Evolutionary conservation across 2,329 filamentous ascomycete genomes (phyloP).

Genomic region (Microcera coccophila): DNA sequence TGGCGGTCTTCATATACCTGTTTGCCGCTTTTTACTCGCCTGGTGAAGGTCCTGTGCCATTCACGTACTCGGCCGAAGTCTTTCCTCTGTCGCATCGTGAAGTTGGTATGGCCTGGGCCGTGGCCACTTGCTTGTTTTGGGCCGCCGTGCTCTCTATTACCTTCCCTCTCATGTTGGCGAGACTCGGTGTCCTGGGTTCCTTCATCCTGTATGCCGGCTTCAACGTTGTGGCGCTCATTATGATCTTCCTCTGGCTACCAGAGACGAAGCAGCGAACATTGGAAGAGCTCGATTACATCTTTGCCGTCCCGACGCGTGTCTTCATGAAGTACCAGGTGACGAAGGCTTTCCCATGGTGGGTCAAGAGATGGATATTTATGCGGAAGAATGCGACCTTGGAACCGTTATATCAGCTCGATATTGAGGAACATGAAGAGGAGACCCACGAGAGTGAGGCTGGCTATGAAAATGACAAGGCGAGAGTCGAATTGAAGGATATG

Average conservation of each 20-base stretch:
- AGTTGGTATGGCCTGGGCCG: constrained; percentile 66
- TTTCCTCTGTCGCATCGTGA: constrained; percentile 68
- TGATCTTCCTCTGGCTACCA: constrained; percentile 55
- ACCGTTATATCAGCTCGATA: constrained; percentile 42
- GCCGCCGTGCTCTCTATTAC: constrained; percentile 60
- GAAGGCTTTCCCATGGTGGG: constrained; percentile 57
- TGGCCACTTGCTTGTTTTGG: constrained; percentile 62
- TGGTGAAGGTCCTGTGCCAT: constrained; percentile 63
- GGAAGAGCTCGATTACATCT: constrained; percentile 57
- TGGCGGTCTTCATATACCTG: constrained; percentile 55
- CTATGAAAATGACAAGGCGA: constrained; percentile 38
- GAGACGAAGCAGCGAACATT: constrained; percentile 57
- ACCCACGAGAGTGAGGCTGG: constrained; percentile 27
- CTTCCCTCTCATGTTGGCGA: constrained; percentile 53
- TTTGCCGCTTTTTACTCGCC: constrained; percentile 51
- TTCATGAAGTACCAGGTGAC: constrained; percentile 56
- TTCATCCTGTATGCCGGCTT: constrained; percentile 55
- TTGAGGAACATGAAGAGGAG: constrained; percentile 32
- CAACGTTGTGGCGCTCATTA: constrained; percentile 50
- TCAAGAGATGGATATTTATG: constrained; percentile 54
- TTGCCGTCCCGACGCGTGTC: constrained; percentile 55
- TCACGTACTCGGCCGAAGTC: constrained; percentile 65
- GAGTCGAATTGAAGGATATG: constrained; percentile 37
- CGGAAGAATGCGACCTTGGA: constrained; percentile 40
- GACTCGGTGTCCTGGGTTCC: constrained; percentile 44